Conservation (phyloP, 345 rosid genomes). For the Capsella bursapastoris region DNA sequence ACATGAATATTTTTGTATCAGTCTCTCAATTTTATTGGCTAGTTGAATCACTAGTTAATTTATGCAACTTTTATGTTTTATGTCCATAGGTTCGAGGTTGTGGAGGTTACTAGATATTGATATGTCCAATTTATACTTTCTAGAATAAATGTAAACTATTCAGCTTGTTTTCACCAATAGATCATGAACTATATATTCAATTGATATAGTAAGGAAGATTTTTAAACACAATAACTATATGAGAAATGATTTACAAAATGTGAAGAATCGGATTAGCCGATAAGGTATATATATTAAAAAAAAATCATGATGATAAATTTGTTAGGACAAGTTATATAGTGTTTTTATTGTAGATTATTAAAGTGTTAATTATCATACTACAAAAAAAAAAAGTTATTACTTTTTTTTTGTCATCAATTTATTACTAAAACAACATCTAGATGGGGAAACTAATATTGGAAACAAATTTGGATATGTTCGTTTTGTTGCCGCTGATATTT, state of each 20-base stretch:
- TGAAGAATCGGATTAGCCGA: too few species aligned
- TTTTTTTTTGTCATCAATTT: too few species aligned
- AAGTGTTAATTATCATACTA: too few species aligned
- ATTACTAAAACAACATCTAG: neutral
- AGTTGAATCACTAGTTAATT: constrained; percentile 11
- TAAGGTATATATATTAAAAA: too few species aligned
- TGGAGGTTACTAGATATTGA: constrained; percentile 30
- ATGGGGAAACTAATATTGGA: neutral
- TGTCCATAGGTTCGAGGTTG: constrained; percentile 23
- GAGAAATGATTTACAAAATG: neutral
- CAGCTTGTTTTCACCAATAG: neutral
- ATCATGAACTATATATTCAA: neutral
- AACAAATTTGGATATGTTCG: neutral
- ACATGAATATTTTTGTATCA: constrained; percentile 17
- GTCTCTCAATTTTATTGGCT: constrained; percentile 18
- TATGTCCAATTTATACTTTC: constrained; percentile 33
- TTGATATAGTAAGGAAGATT: neutral
- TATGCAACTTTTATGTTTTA: neutral
- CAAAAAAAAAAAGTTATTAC: too few species aligned
- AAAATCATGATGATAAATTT: too few species aligned
- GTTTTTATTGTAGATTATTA: too few species aligned
- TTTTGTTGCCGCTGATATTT: too few species aligned
- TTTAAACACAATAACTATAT: neutral
- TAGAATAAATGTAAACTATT: constrained; percentile 22
- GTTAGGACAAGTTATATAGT: too few species aligned